A percentile compares a stretch with the other conserved stretches of the same genome.
Evolutionary conservation across 352 stramenopile species (phyloP).

Genomic region (Globisporangium recalcitrans): DNA sequence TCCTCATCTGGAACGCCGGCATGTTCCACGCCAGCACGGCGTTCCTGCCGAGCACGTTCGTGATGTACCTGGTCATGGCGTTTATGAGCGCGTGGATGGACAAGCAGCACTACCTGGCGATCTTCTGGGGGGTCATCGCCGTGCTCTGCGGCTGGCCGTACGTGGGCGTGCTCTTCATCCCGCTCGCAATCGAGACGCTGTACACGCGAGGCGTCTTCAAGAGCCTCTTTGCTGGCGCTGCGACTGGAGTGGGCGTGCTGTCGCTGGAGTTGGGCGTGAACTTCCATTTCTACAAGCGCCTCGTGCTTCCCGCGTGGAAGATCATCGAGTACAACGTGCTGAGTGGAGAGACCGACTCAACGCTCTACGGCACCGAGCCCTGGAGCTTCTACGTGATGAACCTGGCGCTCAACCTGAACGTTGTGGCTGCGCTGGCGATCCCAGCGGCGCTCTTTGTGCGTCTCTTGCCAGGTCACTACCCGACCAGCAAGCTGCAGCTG

Average conservation of each 20-base stretch:
- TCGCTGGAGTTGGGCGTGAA: conserved; percentile 75
- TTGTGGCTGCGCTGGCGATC: conserved; percentile 73
- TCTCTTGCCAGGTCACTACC: conserved; percentile 32
- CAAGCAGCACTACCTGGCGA: conserved; percentile 56
- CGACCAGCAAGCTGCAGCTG: conserved; percentile 25
- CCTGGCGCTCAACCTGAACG: conserved; percentile 94
- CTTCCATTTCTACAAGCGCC: conserved; percentile 74
- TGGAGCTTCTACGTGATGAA: conserved; percentile 95
- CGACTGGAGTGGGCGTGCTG: conserved; percentile 71
- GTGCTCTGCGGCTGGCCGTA: conserved; percentile 97
- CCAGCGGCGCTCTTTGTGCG: conserved; percentile 30
- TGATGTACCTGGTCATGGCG: conserved; percentile 83
- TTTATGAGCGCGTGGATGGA: conserved; percentile 79
- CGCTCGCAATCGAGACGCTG: conserved; percentile 86
- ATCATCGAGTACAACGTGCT: conserved; percentile 96
- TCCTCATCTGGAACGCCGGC: conserved; percentile 87
- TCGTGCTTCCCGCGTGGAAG: conserved; percentile 88
- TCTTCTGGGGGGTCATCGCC: conserved; percentile 86
- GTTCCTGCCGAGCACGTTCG: conserved; percentile 91
- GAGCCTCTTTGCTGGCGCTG: conserved; percentile 38
- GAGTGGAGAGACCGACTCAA: conserved; percentile 88
- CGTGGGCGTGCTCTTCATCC: conserved; percentile 94
- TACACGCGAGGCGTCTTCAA: conserved; percentile 41
- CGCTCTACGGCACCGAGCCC: conserved; percentile 96
- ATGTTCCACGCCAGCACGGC: conserved; percentile 91